Percentiles rank a stretch among this genome's conserved stretches.
phyloP scores from a whole-genome alignment of 768 basidiomycete genomes.

The Asterophora parasitica region DNA sequence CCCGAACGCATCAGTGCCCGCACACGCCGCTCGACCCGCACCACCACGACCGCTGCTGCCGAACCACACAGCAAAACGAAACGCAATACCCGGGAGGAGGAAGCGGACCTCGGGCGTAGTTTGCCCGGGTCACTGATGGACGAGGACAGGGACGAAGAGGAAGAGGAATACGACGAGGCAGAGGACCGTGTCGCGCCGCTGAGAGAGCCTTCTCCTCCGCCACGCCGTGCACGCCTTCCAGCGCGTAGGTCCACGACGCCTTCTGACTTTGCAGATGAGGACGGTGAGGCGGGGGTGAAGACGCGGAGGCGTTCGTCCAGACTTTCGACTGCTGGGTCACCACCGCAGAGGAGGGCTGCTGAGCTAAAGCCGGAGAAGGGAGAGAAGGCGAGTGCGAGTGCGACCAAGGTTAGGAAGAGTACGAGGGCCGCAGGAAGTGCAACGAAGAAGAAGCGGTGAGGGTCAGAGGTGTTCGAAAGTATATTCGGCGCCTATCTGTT shows the following conservation, averaged over 20 bases:
- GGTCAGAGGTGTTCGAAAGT: no score
- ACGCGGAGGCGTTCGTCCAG: constrained; percentile 43
- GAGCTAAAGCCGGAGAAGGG: constrained; percentile 18
- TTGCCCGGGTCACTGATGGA: constrained; percentile 42
- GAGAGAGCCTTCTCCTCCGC: constrained; percentile 27
- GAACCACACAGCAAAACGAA: not conserved
- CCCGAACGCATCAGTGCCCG: not conserved
- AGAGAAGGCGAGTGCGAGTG: not conserved
- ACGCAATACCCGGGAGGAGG: not conserved
- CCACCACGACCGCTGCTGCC: not conserved
- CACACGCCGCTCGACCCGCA: not conserved
- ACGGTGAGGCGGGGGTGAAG: constrained; percentile 24
- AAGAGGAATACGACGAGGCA: constrained; percentile 22
- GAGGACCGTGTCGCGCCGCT: constrained; percentile 28
- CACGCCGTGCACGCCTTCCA: constrained; percentile 16
- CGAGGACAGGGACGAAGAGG: constrained; percentile 29
- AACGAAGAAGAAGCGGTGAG: constrained; percentile 17
- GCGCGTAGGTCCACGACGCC: constrained; percentile 28
- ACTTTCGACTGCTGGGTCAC: constrained; percentile 26
- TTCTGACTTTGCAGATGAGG: constrained; percentile 28
- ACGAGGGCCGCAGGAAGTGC: constrained; percentile 5
- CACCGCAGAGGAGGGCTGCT: constrained; percentile 1
- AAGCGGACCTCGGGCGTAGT: constrained; percentile 19
- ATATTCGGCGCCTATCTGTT: not conserved
- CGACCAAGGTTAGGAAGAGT: constrained; percentile 20